Evolutionary conservation across 2,329 filamentous ascomycete species (phyloP).

Genomic region (Microdochium trichocladiopsis): DNA sequence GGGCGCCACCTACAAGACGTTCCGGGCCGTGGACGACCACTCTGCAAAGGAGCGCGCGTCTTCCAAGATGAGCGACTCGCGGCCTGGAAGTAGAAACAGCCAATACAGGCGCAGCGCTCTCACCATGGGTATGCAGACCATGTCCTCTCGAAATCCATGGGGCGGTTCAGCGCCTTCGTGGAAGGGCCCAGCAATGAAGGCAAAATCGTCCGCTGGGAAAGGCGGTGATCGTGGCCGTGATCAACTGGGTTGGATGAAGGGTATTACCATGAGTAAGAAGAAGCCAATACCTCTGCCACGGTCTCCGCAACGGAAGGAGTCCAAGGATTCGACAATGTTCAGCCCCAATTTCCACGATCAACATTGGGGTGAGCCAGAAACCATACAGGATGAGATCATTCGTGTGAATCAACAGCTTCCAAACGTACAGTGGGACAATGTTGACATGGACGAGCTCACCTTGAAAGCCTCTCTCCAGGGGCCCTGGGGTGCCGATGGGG

Average conservation of each 20-base stretch:
- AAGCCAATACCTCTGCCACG: constrained; percentile 31
- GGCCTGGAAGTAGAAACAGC: constrained; percentile 34
- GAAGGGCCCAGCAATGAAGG: constrained; percentile 54
- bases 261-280: constrained; percentile 55
- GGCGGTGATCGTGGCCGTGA: constrained; percentile 40
- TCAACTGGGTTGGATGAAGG: constrained; percentile 64
- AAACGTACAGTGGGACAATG: constrained; percentile 57
- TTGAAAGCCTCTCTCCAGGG: constrained; percentile 56
- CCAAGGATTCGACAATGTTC: constrained; percentile 45
- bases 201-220: constrained; percentile 34
- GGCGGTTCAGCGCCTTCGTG: constrained; percentile 31
- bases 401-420: constrained; percentile 55
- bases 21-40: constrained; percentile 62
- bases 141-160: constrained; percentile 28
- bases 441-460: constrained; percentile 54
- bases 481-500: constrained; percentile 52
- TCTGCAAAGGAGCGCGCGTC: constrained; percentile 49
- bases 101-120: constrained; percentile 35
- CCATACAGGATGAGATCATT: constrained; percentile 57
- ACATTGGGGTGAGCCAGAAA: constrained; percentile 55
- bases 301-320: constrained; percentile 39
- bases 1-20: constrained; percentile 80
- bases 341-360: constrained; percentile 43
- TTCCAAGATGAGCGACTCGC: constrained; percentile 55
- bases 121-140: constrained; percentile 35